Base-by-base conservation (phyloP, 2,329 filamentous ascomycete genomes). In the Apiospora hydei region DNA sequence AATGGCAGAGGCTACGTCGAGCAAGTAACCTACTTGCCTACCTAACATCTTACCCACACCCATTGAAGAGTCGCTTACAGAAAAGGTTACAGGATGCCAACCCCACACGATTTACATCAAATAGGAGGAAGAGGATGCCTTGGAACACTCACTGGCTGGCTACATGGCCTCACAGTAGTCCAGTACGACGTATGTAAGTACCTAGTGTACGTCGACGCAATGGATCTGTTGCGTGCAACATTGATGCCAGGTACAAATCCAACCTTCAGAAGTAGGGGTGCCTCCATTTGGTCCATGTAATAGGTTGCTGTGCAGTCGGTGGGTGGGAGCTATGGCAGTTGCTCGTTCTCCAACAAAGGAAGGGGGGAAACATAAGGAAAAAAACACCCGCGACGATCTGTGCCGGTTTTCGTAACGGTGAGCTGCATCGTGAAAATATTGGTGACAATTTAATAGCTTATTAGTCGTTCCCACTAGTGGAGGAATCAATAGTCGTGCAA, bases 361-460 rank as follows among this genome's bases (percentile, higher is more conserved):
- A 30, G 26, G 26, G 26, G 2, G 3, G 3, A 30, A 30, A 30
- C 26, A 30, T 30, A 30, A 3, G 2, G 3, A 38, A 38, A 38
- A 38, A 38, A 38, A 38, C 2, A 64, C 13, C 30, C n/a, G 41
- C 57, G 57, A 64, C 34, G 57, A 64, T 64, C 57, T 41, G 57
- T 64, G 41, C 57, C 57, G 30, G 34, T 41, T 64, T 64, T 41
- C 57, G 34, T 64, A 24, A 64, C 57, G 57, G 57, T 64, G 57
- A 64, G 57, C 57, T 64, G 57, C 57, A 38, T 64, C 10, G 11
- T n/a, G 57, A 64, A 41, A 64, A 64, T 64, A 64, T 64, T 64
- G 57, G 30, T 41, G 57, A 64, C 57, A 64, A 64, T 64, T 64
- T 41, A 41, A 24, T 38, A 38, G 34, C 57, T n/a, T 38, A 41